phyloP scores from a whole-genome alignment of 2,329 filamentous ascomycete species.

The Xylariaceae sp. region DNA sequence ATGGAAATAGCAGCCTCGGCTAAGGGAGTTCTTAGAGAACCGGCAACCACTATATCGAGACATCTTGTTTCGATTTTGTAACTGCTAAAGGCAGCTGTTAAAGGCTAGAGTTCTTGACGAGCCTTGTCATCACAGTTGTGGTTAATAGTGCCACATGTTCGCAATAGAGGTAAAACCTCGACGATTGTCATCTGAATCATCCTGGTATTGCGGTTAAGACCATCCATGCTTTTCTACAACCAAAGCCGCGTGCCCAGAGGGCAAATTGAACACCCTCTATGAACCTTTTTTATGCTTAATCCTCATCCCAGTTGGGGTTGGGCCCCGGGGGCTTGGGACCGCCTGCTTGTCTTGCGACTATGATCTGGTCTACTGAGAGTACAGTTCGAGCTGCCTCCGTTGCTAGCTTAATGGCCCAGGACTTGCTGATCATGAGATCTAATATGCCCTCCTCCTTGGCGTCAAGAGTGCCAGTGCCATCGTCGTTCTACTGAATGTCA shows the following conservation, averaged over 20 bases:
- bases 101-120: background rate
- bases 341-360: conserved; percentile 95
- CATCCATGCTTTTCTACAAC: conserved; percentile 30
- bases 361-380: conserved; percentile 97
- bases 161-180: background rate
- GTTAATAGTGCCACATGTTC: background rate
- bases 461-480: conserved; percentile 73
- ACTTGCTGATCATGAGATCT: conserved; percentile 89
- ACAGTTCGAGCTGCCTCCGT: conserved; percentile 95
- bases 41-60: background rate
- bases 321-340: conserved; percentile 96
- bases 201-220: conserved; percentile 26
- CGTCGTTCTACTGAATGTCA: conserved; percentile 15
- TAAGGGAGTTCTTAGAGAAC: no score
- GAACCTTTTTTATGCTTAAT: conserved; percentile 48
- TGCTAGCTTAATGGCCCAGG: conserved; percentile 96
- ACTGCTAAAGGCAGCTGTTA: background rate
- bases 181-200: conserved; percentile 2
- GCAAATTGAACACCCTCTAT: conserved; percentile 20
- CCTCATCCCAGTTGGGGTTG: conserved; percentile 78
- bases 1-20: background rate
- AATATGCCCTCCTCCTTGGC: conserved; percentile 88
- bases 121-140: background rate
- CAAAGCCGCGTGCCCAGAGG: conserved; percentile 15
- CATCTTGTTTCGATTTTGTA: background rate